These are phyloP conservation scores for Gardenia jasminoides DNA, from an alignment of 257 asterid species.

Conservation along the genomic window DNA sequence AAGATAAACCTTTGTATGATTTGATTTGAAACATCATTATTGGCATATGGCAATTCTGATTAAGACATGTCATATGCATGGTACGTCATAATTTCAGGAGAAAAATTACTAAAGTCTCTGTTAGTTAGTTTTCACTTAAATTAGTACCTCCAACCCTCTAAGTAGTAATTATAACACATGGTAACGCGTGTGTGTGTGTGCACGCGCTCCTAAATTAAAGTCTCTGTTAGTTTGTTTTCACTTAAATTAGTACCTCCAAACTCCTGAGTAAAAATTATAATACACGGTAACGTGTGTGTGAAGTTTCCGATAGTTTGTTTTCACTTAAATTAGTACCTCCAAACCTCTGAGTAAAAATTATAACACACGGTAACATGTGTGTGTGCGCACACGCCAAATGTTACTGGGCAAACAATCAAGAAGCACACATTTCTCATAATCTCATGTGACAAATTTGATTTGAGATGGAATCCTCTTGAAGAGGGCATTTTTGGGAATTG, in stretches of 20 bases:
- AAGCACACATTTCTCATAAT: background rate
- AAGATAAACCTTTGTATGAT: background rate
- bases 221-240: too few relatives aligned
- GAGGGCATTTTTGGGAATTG: background rate
- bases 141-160: background rate
- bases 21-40: background rate
- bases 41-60: background rate
- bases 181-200: background rate
- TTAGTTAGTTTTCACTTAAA: background rate
- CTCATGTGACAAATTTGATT: slow-evolving; percentile 4
- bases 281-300: too few relatives aligned
- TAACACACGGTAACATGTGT: too few relatives aligned
- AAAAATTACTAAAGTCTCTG: background rate
- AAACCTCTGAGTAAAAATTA: too few relatives aligned
- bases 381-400: too few relatives aligned
- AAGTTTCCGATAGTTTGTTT: too few relatives aligned
- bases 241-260: too few relatives aligned
- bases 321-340: too few relatives aligned
- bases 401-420: background rate
- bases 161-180: background rate
- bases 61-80: background rate
- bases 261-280: too few relatives aligned
- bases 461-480: background rate
- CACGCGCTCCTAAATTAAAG: too few relatives aligned
- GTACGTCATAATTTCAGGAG: background rate